Percentiles rank a stretch among this genome's conserved stretches.
Evolutionary conservation across 768 basidiomycete species (phyloP).

Genomic region (Lactifluus hygrophoroides): DNA sequence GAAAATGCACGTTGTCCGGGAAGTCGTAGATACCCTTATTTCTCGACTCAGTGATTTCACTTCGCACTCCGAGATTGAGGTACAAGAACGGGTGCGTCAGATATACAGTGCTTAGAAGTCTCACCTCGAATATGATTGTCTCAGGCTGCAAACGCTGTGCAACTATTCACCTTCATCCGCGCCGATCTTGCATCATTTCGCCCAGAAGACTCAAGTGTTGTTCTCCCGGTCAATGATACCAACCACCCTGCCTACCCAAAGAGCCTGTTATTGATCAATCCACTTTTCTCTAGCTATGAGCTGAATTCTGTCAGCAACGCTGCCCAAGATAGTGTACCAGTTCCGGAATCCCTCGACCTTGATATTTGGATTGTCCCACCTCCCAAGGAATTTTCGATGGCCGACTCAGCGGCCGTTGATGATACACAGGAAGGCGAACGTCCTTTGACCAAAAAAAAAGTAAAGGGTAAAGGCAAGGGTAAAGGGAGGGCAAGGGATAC

Average conservation of each 20-base stretch:
- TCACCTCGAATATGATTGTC: constrained; percentile 6
- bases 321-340: constrained; percentile 73
- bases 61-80: constrained; percentile 65
- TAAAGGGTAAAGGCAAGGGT: constrained; percentile 37
- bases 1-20: constrained; percentile 53
- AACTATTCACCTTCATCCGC: constrained; percentile 67
- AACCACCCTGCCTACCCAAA: constrained; percentile 65
- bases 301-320: constrained; percentile 74
- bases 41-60: constrained; percentile 51
- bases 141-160: constrained; percentile 74
- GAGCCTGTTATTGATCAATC: constrained; percentile 77
- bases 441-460: constrained; percentile 24
- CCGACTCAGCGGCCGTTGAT: constrained; percentile 28
- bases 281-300: constrained; percentile 68
- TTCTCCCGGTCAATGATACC: constrained; percentile 27
- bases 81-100: constrained; percentile 77
- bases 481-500: constrained; percentile 35
- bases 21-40: constrained; percentile 53
- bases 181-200: constrained; percentile 57
- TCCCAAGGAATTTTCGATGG: constrained; percentile 30
- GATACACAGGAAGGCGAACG: constrained; percentile 29
- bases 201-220: constrained; percentile 33
- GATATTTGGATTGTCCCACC: constrained; percentile 79
- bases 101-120: background rate
- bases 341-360: constrained; percentile 82